Base-by-base conservation (phyloP, 345 rosid species). In the Corchorus olitorius region DNA sequence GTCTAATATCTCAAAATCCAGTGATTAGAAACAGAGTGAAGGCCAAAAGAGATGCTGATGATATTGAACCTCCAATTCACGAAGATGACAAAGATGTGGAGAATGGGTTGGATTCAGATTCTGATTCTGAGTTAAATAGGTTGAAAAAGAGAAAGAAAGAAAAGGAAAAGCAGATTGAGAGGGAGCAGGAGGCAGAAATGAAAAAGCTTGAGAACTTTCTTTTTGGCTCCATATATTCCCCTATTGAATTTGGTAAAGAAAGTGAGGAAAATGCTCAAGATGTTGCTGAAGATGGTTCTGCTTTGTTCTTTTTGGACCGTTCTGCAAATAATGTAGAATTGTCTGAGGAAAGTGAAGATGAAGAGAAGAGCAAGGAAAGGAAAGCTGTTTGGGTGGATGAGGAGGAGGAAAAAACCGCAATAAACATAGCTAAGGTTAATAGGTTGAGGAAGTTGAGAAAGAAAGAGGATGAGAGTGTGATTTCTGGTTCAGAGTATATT, bases 371-470 rank as follows among this genome's bases (percentile, higher is more conserved):
- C 43, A 69, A 76, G 66, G 72, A 78, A 72, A 87, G 87, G 78
- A 84, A 86, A 79, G 87, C 98, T 64, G 97, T 77, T 2, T 96
- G 99, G 98, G 92, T 88, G 52, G 99, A 96, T 77, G 97, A 96
- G 61, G 99, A 96, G 84, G 98, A 96, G 86, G 89, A 84, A 70
- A 75, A 80, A 63, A 64, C 89, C 5, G 81, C 52, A 19, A 55
- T 96, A 45, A 81, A 93, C 70, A 92, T 93, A 63, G 86, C 91
- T 54, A 79, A 72, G 37, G 91, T 86, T 50, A 96, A 88, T 72
- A 89, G 99, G 74, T 75, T 96, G 81, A 93, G 98, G 83, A 96
- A 96, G 84, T 87, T 96, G 77, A 85, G 97, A 82, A 91, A 92
- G 79, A 94, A 88, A 75, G 98, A 92, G 73, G 81, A 83, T 46